phyloP scores from a whole-genome alignment of 2,329 filamentous ascomycete genomes.

The Botryosphaeria dothidea region DNA sequence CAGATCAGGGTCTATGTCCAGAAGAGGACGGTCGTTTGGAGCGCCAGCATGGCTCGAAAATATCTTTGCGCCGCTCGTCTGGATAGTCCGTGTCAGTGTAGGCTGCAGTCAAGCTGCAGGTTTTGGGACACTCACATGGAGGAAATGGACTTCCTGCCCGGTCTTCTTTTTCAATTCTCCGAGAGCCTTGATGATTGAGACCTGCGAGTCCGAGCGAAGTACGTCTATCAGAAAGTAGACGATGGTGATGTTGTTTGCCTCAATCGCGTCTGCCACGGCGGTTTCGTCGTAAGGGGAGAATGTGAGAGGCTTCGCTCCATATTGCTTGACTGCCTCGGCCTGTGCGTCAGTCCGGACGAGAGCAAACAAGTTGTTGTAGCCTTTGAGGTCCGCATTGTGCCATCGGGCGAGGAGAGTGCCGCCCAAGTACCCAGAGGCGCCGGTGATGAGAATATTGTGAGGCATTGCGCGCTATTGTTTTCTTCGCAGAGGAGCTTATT shows the following conservation, averaged over 20 bases:
- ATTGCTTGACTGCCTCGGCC: background rate
- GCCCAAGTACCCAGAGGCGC: slow-evolving; percentile 56
- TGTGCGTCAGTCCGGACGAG: slow-evolving; percentile 45
- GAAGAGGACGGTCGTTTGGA: slow-evolving; percentile 43
- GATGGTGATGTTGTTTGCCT: slow-evolving; percentile 48
- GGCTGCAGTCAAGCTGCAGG: too few species aligned
- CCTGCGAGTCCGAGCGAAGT: slow-evolving; percentile 32
- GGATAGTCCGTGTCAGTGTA: too few species aligned
- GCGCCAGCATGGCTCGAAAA: slow-evolving; percentile 52
- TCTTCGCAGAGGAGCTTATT: too few species aligned
- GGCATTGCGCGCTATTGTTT: too few species aligned
- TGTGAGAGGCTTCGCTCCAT: background rate
- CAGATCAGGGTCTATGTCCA: slow-evolving; percentile 47
- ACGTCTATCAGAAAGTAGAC: slow-evolving; percentile 53
- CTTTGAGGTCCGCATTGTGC: slow-evolving; percentile 36
- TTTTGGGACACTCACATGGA: slow-evolving; percentile 34
- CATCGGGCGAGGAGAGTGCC: slow-evolving; percentile 50
- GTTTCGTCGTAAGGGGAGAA: background rate
- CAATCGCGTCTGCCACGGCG: slow-evolving; percentile 32
- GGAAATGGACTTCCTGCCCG: slow-evolving; percentile 49
- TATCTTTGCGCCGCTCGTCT: slow-evolving; percentile 54
- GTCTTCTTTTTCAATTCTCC: slow-evolving; percentile 45
- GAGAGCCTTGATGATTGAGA: slow-evolving; percentile 49
- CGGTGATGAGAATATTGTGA: slow-evolving; percentile 52
- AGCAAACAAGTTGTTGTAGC: slow-evolving; percentile 50